Percentiles rank a stretch among this genome's conserved stretches.
phyloP scores from a whole-genome alignment of 106 monocot genomes.

The Gastrodia elata region DNA sequence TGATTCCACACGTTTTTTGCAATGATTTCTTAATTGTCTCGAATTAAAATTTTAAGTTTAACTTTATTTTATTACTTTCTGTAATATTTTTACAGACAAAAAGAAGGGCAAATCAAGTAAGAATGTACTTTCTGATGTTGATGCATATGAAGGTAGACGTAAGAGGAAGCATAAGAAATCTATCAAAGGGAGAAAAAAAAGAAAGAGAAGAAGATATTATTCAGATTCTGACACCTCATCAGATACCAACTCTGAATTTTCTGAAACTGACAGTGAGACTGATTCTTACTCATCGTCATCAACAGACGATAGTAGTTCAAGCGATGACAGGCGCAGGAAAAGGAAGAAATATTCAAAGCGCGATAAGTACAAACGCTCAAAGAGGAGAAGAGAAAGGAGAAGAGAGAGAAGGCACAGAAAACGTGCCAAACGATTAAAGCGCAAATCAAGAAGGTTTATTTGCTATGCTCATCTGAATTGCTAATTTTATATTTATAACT shows the following conservation, averaged over 20 bases:
- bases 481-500: neutral
- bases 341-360: conserved; percentile 48
- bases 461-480: neutral
- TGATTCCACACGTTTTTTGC: too few species aligned
- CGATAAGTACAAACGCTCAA: conserved; percentile 65
- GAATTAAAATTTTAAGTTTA: too few species aligned
- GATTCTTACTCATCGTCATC: conserved; percentile 49
- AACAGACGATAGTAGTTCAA: conserved; percentile 72
- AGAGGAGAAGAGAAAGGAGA: conserved; percentile 60
- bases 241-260: conserved; percentile 41
- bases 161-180: conserved; percentile 52
- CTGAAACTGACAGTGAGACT: conserved; percentile 67
- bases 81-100: conserved; percentile 38
- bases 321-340: conserved; percentile 57
- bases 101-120: conserved; percentile 50
- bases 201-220: conserved; percentile 60
- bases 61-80: too few species aligned
- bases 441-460: conserved; percentile 66
- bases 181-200: conserved; percentile 61
- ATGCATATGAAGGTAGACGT: conserved; percentile 24
- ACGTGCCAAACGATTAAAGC: conserved; percentile 50
- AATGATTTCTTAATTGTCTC: too few species aligned
- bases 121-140: conserved; percentile 32
- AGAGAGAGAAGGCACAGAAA: conserved; percentile 57
- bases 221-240: conserved; percentile 59